Conservation (phyloP, 208 protist species). For the Wallacemonas sp. region DNA sequence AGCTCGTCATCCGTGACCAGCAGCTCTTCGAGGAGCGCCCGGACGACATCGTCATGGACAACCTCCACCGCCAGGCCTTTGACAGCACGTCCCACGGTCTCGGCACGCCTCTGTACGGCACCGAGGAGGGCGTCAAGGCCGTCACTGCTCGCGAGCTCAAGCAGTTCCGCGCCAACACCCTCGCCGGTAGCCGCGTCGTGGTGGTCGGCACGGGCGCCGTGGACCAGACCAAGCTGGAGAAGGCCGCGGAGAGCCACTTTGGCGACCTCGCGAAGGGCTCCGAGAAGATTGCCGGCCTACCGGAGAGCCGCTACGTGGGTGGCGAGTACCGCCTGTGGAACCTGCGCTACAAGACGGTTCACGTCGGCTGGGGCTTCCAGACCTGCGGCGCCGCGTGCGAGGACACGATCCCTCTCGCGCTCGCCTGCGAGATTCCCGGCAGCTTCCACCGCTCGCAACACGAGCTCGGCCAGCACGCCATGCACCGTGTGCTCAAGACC, state of each 20-base stretch:
- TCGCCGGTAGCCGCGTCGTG: slow-evolving; percentile 93
- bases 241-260: slow-evolving; percentile 91
- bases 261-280: slow-evolving; percentile 55
- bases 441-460: slow-evolving; percentile 88
- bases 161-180: slow-evolving; percentile 85
- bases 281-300: slow-evolving; percentile 15
- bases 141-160: slow-evolving; percentile 78
- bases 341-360: slow-evolving; percentile 83
- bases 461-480: slow-evolving; percentile 84
- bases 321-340: slow-evolving; percentile 89
- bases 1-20: slow-evolving; percentile 92
- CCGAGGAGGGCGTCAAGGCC: slow-evolving; percentile 87
- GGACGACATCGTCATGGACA: slow-evolving; percentile 96
- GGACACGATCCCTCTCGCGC: slow-evolving; percentile 81
- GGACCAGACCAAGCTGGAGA: slow-evolving; percentile 93
- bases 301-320: slow-evolving; percentile 74
- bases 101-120: slow-evolving; percentile 96
- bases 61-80: slow-evolving; percentile 92
- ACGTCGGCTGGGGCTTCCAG: slow-evolving; percentile 90
- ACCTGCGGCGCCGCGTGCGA: slow-evolving; percentile 81
- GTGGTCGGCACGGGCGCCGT: slow-evolving; percentile 95
- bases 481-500: slow-evolving; percentile 87
- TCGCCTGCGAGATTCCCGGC: slow-evolving; percentile 86
- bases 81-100: slow-evolving; percentile 89
- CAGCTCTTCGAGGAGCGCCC: slow-evolving; percentile 92